Evolutionary conservation across 2,329 filamentous ascomycete genomes (phyloP).

Genomic region (Trichoderma koningii): DNA sequence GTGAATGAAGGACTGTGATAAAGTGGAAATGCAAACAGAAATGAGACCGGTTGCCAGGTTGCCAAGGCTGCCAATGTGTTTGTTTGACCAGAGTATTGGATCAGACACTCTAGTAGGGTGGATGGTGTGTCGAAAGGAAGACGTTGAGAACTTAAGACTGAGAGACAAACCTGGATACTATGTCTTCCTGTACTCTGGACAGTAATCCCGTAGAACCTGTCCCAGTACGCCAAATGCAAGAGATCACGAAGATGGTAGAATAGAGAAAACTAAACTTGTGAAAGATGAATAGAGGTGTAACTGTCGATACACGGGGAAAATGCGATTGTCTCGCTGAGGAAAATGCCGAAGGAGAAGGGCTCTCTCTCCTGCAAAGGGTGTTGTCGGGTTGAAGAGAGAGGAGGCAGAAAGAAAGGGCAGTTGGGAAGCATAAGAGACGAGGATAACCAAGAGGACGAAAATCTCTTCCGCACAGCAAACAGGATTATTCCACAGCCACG

Average conservation of each 20-base stretch:
- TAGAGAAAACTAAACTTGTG: neutral
- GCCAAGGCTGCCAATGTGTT: neutral
- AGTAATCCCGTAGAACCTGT: neutral
- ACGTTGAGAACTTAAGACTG: neutral
- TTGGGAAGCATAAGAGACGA: neutral
- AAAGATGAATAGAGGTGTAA: neutral
- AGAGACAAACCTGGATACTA: conserved; percentile 5
- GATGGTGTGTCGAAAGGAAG: neutral
- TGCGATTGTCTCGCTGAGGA: neutral
- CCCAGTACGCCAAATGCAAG: neutral
- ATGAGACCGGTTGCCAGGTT: too few species aligned
- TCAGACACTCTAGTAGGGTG: neutral
- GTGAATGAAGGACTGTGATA: neutral
- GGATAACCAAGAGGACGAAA: neutral
- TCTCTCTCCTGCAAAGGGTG: neutral
- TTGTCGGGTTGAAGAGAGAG: neutral
- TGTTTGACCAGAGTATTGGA: neutral
- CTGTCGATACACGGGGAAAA: neutral
- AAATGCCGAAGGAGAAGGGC: neutral
- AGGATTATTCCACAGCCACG: neutral
- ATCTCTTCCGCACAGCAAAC: neutral
- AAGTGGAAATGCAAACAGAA: neutral
- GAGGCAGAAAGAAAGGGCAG: neutral
- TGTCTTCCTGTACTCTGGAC: neutral
- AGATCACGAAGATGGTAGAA: neutral